phyloP scores from a whole-genome alignment of 1,284 basidiomycete genomes.

The Trichosporon inkin region DNA sequence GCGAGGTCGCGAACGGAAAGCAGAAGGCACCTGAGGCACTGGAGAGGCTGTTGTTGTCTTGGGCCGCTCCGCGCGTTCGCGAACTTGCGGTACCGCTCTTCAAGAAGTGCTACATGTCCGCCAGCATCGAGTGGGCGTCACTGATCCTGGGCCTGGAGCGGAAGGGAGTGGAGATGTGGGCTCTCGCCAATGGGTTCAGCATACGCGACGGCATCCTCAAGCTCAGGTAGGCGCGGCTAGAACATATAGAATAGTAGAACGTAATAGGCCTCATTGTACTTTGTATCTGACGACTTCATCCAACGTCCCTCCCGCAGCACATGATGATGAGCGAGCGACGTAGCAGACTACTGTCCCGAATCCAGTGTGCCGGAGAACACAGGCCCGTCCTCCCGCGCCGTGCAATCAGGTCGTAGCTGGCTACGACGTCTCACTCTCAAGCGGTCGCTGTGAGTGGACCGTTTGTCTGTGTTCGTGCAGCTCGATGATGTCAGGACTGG shows the following conservation, averaged over 20 bases:
- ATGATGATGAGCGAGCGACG: too few species aligned
- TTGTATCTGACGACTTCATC: not conserved
- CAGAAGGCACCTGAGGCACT: conserved; percentile 9
- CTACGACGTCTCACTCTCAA: not conserved
- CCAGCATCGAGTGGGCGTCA: conserved; percentile 27
- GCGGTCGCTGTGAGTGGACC: not conserved
- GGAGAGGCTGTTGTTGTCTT: conserved; percentile 34
- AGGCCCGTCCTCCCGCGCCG: not conserved
- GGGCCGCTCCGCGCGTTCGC: conserved; percentile 30
- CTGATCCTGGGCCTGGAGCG: conserved; percentile 24
- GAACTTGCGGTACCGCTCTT: conserved; percentile 34
- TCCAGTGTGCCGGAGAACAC: not conserved
- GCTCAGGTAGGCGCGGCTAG: conserved; percentile 10
- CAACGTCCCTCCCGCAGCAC: too few species aligned
- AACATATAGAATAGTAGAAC: not conserved
- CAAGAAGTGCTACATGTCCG: conserved; percentile 32
- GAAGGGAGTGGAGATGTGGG: conserved; percentile 24
- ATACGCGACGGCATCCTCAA: conserved; percentile 30
- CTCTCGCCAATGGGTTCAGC: conserved; percentile 22
- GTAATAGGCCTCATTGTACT: not conserved
- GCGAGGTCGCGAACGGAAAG: not conserved
- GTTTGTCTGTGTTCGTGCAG: not conserved
- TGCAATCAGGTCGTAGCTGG: not conserved
- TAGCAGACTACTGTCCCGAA: too few species aligned
- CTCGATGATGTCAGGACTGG: too few species aligned